Evolutionary conservation across 257 asterid genomes (phyloP).

Genomic region (Rauvolfia tetraphylla): DNA sequence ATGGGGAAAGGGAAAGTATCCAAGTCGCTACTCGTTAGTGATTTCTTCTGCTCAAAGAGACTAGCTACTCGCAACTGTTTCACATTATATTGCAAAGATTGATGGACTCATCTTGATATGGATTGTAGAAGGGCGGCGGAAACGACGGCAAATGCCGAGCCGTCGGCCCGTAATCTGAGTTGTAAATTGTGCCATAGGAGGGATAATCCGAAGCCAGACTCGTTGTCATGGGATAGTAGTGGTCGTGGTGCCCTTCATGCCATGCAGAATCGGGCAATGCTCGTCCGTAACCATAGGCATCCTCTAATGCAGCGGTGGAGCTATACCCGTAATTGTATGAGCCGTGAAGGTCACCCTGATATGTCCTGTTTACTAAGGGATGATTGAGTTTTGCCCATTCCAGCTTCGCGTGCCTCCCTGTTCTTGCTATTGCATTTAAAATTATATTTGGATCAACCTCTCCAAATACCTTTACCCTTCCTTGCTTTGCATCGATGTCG

Average conservation of each 20-base stretch:
- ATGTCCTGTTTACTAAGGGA: slow-evolving; percentile 21
- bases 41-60: too few species aligned
- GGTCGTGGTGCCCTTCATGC: slow-evolving; percentile 1
- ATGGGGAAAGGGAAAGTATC: too few species aligned
- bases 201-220: not conserved
- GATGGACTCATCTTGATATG: not conserved
- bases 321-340: not conserved
- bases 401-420: slow-evolving; percentile 39
- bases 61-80: too few species aligned
- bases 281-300: not conserved
- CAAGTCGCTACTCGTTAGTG: too few species aligned
- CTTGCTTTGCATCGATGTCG: slow-evolving; percentile 25
- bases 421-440: slow-evolving; percentile 32
- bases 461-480: slow-evolving; percentile 26
- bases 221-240: not conserved
- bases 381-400: slow-evolving; percentile 37
- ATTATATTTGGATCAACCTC: slow-evolving; percentile 48
- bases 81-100: slow-evolving; percentile 4
- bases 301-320: not conserved
- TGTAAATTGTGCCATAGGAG: not conserved
- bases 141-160: not conserved
- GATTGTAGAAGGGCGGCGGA: not conserved
- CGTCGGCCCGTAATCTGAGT: not conserved
- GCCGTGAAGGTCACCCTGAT: not conserved
- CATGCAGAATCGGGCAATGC: not conserved